These are phyloP conservation scores for Thalassiosira sp. DNA, from an alignment of 352 stramenopile species.

Conservation along the genomic window DNA sequence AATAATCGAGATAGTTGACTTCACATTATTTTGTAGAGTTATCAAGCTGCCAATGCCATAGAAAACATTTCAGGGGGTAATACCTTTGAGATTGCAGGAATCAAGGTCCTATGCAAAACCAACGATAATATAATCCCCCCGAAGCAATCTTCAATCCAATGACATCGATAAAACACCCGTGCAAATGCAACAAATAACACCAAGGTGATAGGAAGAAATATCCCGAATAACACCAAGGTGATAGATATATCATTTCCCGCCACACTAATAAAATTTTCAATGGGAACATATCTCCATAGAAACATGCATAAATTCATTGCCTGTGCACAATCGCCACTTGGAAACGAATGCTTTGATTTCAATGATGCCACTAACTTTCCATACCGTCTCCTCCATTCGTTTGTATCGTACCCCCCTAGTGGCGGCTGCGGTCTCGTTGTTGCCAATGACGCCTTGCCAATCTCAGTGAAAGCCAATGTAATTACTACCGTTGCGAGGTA, in stretches of 20 bases:
- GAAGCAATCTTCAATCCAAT: conserved; percentile 57
- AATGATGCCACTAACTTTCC: conserved; percentile 48
- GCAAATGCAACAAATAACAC: conserved; percentile 49
- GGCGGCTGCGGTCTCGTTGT: conserved; percentile 35
- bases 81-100: conserved; percentile 23
- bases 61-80: too few species aligned
- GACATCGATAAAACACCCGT: conserved; percentile 51
- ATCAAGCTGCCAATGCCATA: too few species aligned
- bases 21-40: too few species aligned
- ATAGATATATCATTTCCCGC: not conserved
- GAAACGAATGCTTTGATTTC: conserved; percentile 59
- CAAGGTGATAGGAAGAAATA: conserved; percentile 39
- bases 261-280: not conserved
- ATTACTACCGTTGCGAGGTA: conserved; percentile 45
- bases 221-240: conserved; percentile 26
- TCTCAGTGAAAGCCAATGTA: conserved; percentile 48
- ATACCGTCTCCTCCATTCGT: conserved; percentile 24
- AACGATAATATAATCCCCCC: conserved; percentile 39
- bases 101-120: conserved; percentile 36
- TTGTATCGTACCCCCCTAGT: not conserved
- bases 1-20: too few species aligned
- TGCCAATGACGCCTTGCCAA: conserved; percentile 51
- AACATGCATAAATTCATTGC: conserved; percentile 57
- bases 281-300: conserved; percentile 37
- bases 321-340: conserved; percentile 50